Conservation (phyloP, 225 moss, liverwort and hornwort species). For the Marchantia polymorpha region DNA sequence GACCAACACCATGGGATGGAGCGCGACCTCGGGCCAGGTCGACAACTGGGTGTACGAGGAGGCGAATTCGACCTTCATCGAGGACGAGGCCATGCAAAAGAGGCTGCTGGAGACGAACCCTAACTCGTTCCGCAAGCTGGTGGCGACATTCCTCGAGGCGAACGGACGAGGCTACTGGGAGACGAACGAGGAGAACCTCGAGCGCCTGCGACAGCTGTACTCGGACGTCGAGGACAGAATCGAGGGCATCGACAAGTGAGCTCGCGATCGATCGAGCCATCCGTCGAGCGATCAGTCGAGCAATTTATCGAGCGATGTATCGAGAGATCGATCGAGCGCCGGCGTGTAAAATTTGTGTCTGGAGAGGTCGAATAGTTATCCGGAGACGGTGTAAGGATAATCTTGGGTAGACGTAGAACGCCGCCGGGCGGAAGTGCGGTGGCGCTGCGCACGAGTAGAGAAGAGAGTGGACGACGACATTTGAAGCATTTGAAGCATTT, state of each 20-base stretch:
- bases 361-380: background rate
- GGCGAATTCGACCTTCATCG: slow-evolving; percentile 91
- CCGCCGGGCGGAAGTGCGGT: background rate
- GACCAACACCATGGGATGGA: slow-evolving; percentile 99
- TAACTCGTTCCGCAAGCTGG: slow-evolving; percentile 97
- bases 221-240: slow-evolving; percentile 96
- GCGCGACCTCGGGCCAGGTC: slow-evolving; percentile 97
- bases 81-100: slow-evolving; percentile 98
- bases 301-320: background rate
- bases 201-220: slow-evolving; percentile 88
- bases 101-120: slow-evolving; percentile 90
- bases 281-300: too few species aligned
- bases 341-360: background rate
- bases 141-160: slow-evolving; percentile 90
- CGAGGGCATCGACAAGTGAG: slow-evolving; percentile 82
- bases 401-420: background rate
- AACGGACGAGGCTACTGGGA: slow-evolving; percentile 99
- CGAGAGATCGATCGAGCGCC: background rate
- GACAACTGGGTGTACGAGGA: slow-evolving; percentile 99
- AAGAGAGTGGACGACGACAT: too few species aligned
- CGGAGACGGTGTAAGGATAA: background rate
- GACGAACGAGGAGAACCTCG: slow-evolving; percentile 88
- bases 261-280: too few species aligned
- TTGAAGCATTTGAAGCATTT: too few species aligned
- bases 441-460: background rate